Conservation (phyloP, 768 basidiomycete species). For the Boletus sensibilis region DNA sequence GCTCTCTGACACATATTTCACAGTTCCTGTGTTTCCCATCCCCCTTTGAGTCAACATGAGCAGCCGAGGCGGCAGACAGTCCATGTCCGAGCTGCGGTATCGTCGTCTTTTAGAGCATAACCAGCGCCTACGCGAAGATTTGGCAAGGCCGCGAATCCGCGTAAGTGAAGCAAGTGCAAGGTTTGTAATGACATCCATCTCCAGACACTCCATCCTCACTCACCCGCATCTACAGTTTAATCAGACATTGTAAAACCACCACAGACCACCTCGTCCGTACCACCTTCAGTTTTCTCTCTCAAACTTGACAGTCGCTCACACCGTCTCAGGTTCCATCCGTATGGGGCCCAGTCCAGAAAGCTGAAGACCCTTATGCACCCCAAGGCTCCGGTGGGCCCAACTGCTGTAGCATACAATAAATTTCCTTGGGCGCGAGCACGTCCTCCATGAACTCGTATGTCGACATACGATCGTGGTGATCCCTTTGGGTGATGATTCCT, state of each 20-base stretch:
- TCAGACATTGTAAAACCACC: slow-evolving; percentile 72
- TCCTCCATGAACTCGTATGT: background rate
- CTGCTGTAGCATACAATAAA: slow-evolving; percentile 64
- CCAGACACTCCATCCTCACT: slow-evolving; percentile 5
- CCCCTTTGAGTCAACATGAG: slow-evolving; percentile 44
- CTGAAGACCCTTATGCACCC: slow-evolving; percentile 90
- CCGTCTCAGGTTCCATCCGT: slow-evolving; percentile 80
- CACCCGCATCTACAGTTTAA: slow-evolving; percentile 47
- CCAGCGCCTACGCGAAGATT: slow-evolving; percentile 66
- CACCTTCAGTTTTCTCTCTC: slow-evolving; percentile 3
- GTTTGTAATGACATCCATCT: slow-evolving; percentile 38
- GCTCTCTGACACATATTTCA: slow-evolving; percentile 1
- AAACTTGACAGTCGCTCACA: slow-evolving; percentile 13
- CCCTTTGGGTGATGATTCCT: background rate
- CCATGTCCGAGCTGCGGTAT: slow-evolving; percentile 81
- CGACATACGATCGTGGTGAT: background rate
- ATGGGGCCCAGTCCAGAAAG: slow-evolving; percentile 92
- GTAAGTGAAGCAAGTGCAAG: slow-evolving; percentile 72
- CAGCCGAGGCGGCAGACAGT: slow-evolving; percentile 61
- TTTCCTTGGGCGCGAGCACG: background rate
- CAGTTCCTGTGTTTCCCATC: background rate
- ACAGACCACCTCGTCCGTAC: slow-evolving; percentile 62
- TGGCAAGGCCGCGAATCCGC: slow-evolving; percentile 65
- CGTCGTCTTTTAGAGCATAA: slow-evolving; percentile 78
- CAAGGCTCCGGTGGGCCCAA: slow-evolving; percentile 48